These are phyloP conservation scores for Alternaria ventricosa DNA, from an alignment of 2,329 filamentous ascomycete species.

Conservation along the genomic window DNA sequence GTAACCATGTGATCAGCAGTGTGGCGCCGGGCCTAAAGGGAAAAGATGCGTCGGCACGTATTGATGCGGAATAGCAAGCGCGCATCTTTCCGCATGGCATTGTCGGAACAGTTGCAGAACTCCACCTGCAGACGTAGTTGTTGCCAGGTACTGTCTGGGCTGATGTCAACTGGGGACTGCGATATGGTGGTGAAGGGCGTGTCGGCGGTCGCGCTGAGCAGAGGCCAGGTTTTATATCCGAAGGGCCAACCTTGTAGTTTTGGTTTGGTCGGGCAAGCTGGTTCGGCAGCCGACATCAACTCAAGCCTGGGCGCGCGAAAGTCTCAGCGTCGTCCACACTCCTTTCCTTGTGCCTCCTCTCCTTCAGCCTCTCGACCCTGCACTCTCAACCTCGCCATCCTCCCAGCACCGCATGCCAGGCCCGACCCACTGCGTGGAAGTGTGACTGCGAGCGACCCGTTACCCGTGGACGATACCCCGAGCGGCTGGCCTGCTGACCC, in stretches of 20 bases:
- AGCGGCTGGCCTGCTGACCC: conserved; percentile 45
- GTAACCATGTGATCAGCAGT: conserved; percentile 23
- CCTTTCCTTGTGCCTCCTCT: conserved; percentile 19
- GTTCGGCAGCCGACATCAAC: conserved; percentile 27
- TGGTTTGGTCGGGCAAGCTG: conserved; percentile 28
- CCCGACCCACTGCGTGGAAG: conserved; percentile 13
- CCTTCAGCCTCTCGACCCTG: conserved; percentile 26
- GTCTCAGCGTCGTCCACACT: conserved; percentile 35
- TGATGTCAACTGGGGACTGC: conserved; percentile 11
- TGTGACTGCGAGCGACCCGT: conserved; percentile 24
- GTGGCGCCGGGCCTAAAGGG: conserved; percentile 27
- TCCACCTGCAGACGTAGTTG: neutral
- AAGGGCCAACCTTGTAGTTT: conserved; percentile 19
- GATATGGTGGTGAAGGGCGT: conserved; percentile 11
- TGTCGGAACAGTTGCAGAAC: neutral
- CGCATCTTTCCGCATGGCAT: conserved; percentile 10
- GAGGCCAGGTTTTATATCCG: conserved; percentile 21
- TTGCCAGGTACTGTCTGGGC: neutral
- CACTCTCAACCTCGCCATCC: conserved; percentile 6
- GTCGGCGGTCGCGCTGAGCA: conserved; percentile 18
- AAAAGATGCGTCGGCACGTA: conserved; percentile 18
- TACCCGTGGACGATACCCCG: conserved; percentile 15
- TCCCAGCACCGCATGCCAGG: conserved; percentile 19
- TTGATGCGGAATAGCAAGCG: conserved; percentile 7
- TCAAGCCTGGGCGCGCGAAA: conserved; percentile 35